Base-by-base conservation (phyloP, 2,329 filamentous ascomycete genomes). In the Alternaria postmessia region DNA sequence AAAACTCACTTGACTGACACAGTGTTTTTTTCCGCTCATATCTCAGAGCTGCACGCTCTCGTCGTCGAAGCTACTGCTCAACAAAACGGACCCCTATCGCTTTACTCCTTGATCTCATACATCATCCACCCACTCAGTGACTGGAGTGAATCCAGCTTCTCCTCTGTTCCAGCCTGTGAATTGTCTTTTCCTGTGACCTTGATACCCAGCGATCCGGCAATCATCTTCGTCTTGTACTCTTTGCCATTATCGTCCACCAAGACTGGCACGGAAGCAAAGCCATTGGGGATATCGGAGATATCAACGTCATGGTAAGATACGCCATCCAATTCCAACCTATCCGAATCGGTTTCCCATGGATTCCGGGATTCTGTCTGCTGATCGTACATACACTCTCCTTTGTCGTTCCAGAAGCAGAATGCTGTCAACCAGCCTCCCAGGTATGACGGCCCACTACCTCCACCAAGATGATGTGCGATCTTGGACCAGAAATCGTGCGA, bases 401-500 rank as follows among this genome's bases (percentile, higher is more conserved):
- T 30, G 7, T 48, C 46, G 14, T 65, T 20, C 66, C 69, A 71
- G 52, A 65, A 66, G 30, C 61, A 64, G 32, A 71, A 71, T 2
- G 67, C 66, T 9, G 63, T 63, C 18, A 70, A 54, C 67, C 66
- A 71, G 9, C 67, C 69, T 1, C 61, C 62, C 3, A 68, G 51
- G n/a, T 56, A 57, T 1, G 22, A 26, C 3, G 52, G 38, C 7
- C 61, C 62, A 20, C 61, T 59, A 14, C 59, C 52, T 2, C 28
- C 42, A 0, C 38, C 41, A 1, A 18, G 11, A 7, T 41, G 9
- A 39, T 68, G 52, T 0, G 48, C 57, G 24, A 66, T 61, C 34
- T 49, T 56, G 42, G 46, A 36, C 65, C 67, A 67, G 46, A 70
- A 70, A 5, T 61, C 55, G 5, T 51, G 42, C 8, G 54, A 39